Conservation (phyloP, 768 basidiomycete species). For the Scleroderma bovista region DNA sequence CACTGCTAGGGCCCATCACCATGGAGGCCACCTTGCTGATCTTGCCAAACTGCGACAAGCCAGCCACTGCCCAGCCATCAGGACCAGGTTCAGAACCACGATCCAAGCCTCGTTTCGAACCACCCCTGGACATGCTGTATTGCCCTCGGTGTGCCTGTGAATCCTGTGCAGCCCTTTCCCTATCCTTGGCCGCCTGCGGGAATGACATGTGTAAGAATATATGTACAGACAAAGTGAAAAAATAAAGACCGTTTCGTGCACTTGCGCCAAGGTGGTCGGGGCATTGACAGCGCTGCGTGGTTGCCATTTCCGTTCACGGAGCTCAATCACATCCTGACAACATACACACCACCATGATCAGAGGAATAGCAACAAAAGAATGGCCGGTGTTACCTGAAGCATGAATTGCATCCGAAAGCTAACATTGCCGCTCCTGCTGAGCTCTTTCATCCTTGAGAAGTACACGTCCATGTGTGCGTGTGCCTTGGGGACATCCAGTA, state of each 20-base stretch:
- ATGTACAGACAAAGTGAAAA: not conserved
- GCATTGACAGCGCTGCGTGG: conserved; percentile 66
- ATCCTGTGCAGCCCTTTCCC: conserved; percentile 57
- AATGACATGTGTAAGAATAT: conserved; percentile 41
- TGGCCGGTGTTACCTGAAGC: conserved; percentile 76
- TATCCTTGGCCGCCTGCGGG: conserved; percentile 74
- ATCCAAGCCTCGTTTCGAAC: conserved; percentile 82
- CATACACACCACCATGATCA: conserved; percentile 2
- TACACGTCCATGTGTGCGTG: conserved; percentile 88
- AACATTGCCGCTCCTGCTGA: conserved; percentile 69
- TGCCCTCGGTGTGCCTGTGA: conserved; percentile 49
- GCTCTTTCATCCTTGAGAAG: conserved; percentile 84
- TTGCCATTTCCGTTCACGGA: conserved; percentile 80
- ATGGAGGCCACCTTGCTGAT: conserved; percentile 66
- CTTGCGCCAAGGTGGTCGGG: conserved; percentile 82
- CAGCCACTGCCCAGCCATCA: conserved; percentile 65
- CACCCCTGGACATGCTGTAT: conserved; percentile 81
- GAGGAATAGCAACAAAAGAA: not conserved
- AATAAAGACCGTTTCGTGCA: conserved; percentile 74
- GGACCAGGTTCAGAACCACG: conserved; percentile 60
- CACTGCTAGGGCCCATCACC: conserved; percentile 80
- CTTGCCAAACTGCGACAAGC: conserved; percentile 85
- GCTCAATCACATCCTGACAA: conserved; percentile 80
- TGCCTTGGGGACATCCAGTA: conserved; percentile 78
- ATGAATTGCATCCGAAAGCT: conserved; percentile 90